Evolutionary conservation across 495 filamentous ascomycete species (phyloP).

Genomic region (Aspergillus baeticus): DNA sequence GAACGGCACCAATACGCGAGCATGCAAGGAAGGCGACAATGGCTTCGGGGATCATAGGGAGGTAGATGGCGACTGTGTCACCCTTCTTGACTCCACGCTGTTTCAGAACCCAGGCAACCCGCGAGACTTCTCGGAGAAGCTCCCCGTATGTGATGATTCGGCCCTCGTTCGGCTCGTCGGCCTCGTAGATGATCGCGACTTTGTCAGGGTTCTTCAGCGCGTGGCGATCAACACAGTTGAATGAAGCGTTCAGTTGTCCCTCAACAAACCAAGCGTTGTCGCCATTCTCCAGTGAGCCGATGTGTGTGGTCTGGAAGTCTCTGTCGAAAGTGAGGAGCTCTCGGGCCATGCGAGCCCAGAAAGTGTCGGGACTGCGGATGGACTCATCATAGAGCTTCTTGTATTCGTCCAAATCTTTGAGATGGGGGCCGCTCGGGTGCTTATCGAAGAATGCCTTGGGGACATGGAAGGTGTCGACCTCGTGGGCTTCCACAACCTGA

Average conservation of each 20-base stretch:
- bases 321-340: slow-evolving; percentile 87
- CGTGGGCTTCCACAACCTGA: slow-evolving; percentile 69
- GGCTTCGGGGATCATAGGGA: slow-evolving; percentile 98
- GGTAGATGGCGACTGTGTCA: slow-evolving; percentile 94
- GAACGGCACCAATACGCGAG: slow-evolving; percentile 87
- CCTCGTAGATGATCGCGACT: slow-evolving; percentile 98
- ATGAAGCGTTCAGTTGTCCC: slow-evolving; percentile 90
- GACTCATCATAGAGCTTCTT: slow-evolving; percentile 93
- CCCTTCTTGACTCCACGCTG: slow-evolving; percentile 96
- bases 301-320: slow-evolving; percentile 89
- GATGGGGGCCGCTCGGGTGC: slow-evolving; percentile 66
- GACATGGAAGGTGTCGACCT: slow-evolving; percentile 78
- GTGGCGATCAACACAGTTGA: slow-evolving; percentile 97
- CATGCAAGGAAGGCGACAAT: slow-evolving; percentile 89
- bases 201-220: slow-evolving; percentile 88
- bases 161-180: slow-evolving; percentile 85
- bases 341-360: slow-evolving; percentile 84
- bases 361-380: slow-evolving; percentile 84
- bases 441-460: slow-evolving; percentile 65
- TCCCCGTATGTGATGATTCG: slow-evolving; percentile 91
- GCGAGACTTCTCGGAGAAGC: slow-evolving; percentile 89
- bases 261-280: slow-evolving; percentile 95
- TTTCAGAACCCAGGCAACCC: slow-evolving; percentile 80
- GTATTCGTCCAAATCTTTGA: slow-evolving; percentile 79
- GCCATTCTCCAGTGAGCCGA: slow-evolving; percentile 73